Base-by-base conservation (phyloP, 2,329 filamentous ascomycete species). In the Cadophora sp. region DNA sequence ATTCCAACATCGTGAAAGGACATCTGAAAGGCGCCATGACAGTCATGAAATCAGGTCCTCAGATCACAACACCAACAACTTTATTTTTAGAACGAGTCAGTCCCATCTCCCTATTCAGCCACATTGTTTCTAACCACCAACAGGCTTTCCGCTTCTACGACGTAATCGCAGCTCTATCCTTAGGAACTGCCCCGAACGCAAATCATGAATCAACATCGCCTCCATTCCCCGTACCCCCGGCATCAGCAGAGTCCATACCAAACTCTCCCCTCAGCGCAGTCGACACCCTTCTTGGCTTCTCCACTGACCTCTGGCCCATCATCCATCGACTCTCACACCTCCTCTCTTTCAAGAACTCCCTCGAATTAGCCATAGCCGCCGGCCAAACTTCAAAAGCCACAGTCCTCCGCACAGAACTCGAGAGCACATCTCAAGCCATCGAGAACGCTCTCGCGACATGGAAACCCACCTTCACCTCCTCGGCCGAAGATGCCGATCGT, bases 141-240 rank as follows among this genome's bases (percentile, higher is more conserved):
- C 24, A 89, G 87, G 86, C 87, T 1, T 90, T 89, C 71, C 83
- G 85, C 6, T 89, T 89, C 72, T 89, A 89, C 77, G 87, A 89
- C 73, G 87, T 89, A 24, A 89, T 89, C 65, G 84, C 87, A 6
- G 87, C 87, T 1, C 78, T 90, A 36, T 89, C 87, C 0, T 82
- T 89, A 60, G 86, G 86, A 64, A 87, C 84, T 14, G 80, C 85
- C 4, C 86, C 87, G 1, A 80, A 88, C 14, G 84, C 85, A 1
- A 81, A 79, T 14, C 80, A 83, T 3, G 82, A 84, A 2, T 81
- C 82, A 14, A 80, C 81, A 5, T 81, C 81, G 18, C 80, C 82
- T 27, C 78, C 84, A 2, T 75, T 82, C 3, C 82, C 83, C 0
- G 79, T 84, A 47, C 80, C 1, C 74, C 82, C n/a, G 80, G 84